Evolutionary conservation across 202 grass and related monocot genomes (phyloP).

Genomic region (Hordeum pubiflorum): DNA sequence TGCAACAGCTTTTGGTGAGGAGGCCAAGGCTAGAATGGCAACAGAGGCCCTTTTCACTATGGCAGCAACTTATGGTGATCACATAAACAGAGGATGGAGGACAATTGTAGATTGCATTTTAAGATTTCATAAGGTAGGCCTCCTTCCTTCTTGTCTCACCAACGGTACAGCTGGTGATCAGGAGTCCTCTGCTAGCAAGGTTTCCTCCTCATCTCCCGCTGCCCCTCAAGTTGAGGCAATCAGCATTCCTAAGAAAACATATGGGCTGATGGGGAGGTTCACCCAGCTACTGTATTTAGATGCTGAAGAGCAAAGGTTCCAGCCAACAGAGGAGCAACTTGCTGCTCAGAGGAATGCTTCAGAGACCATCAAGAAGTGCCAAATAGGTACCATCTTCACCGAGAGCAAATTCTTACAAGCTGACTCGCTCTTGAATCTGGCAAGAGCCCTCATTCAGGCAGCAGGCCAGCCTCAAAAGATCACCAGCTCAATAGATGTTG

Average conservation of each 20-base stretch:
- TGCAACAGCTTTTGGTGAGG: conserved; percentile 74
- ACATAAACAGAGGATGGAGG: conserved; percentile 79
- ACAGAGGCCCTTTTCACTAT: conserved; percentile 88
- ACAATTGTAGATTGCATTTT: conserved; percentile 90
- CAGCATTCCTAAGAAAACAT: conserved; percentile 53
- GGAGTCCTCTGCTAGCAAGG: conserved; percentile 46
- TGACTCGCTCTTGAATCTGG: conserved; percentile 72
- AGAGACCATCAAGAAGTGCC: conserved; percentile 75
- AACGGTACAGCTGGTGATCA: conserved; percentile 46
- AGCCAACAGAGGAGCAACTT: conserved; percentile 86
- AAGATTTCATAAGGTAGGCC: conserved; percentile 75
- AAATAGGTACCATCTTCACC: conserved; percentile 76
- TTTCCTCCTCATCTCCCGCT: conserved; percentile 26
- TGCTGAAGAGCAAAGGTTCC: conserved; percentile 62
- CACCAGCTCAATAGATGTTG: conserved; percentile 58
- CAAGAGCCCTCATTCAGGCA: conserved; percentile 64
- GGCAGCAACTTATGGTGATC: conserved; percentile 84
- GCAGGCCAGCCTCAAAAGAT: conserved; percentile 75
- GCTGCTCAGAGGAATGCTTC: conserved; percentile 66
- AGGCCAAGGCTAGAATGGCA: conserved; percentile 86
- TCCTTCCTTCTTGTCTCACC: conserved; percentile 59
- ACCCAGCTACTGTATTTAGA: conserved; percentile 83
- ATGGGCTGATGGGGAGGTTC: conserved; percentile 92
- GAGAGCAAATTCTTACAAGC: conserved; percentile 96
- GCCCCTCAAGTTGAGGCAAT: conserved; percentile 45